phyloP scores from a whole-genome alignment of 306 rosid species.

The Prunus campanulata region DNA sequence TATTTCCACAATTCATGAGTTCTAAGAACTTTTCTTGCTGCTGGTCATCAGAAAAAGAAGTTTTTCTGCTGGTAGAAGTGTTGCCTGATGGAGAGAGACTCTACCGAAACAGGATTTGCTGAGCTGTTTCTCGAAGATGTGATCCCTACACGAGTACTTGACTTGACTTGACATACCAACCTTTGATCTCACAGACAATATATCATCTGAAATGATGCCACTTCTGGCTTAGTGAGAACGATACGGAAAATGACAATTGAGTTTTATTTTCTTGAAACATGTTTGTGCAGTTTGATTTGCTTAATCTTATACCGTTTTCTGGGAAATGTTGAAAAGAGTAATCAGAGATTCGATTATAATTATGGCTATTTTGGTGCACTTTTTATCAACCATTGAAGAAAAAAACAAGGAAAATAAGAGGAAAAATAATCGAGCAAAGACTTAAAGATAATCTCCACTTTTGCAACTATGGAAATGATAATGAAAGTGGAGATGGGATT shows the following conservation, averaged over 20 bases:
- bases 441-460: too few species aligned
- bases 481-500: too few species aligned
- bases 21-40: conserved; percentile 16
- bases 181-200: conserved; percentile 23
- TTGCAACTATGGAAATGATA: too few species aligned
- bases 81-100: conserved; percentile 29
- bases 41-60: conserved; percentile 66
- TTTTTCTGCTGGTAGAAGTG: conserved; percentile 71
- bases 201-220: conserved; percentile 17
- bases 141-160: background rate
- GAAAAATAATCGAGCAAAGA: too few species aligned
- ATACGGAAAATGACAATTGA: background rate
- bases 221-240: conserved; percentile 15
- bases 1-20: background rate
- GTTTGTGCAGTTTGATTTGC: conserved; percentile 26
- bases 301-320: background rate
- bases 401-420: background rate
- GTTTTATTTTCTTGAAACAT: background rate
- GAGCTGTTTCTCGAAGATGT: background rate
- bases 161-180: conserved; percentile 15
- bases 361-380: background rate
- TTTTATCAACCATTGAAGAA: background rate
- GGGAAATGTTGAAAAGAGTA: conserved; percentile 1
- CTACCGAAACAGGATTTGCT: conserved; percentile 7
- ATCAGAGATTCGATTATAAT: conserved; percentile 13